These are phyloP conservation scores for Corymbia citriodora DNA, from an alignment of 441 rosid genomes.

Conservation along the genomic window DNA sequence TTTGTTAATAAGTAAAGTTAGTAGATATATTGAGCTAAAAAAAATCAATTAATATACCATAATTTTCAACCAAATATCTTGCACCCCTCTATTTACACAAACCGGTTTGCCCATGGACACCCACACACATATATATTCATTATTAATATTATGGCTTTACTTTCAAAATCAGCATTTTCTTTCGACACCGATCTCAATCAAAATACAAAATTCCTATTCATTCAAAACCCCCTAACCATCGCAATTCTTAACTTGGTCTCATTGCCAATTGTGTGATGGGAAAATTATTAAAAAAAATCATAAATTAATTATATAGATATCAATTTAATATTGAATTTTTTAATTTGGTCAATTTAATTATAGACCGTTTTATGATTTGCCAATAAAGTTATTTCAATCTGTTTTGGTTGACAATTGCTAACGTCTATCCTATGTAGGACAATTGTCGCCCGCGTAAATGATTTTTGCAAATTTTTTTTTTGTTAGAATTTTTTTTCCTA, in stretches of 20 bases:
- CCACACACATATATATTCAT: rapidly evolving
- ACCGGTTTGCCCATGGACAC: not conserved
- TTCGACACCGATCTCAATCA: not conserved
- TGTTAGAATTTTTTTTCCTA: not conserved
- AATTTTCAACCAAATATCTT: no score
- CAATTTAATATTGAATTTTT: rapidly evolving
- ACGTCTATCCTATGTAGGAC: rapidly evolving
- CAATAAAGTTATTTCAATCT: rapidly evolving
- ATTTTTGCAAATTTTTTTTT: not conserved
- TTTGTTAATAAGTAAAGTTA: not conserved
- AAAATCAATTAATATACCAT: not conserved
- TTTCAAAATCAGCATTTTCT: not conserved
- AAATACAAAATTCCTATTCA: not conserved
- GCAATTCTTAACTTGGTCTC: not conserved
- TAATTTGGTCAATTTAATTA: rapidly evolving
- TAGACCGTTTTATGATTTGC: not conserved
- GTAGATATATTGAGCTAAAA: not conserved
- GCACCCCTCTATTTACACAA: not conserved
- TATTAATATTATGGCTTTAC: not conserved
- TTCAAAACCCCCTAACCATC: not conserved
- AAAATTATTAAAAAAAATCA: not conserved
- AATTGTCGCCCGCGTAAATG: rapidly evolving
- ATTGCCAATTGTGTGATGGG: not conserved
- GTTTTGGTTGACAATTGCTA: rapidly evolving
- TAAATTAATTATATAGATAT: rapidly evolving